Evolutionary conservation across 176 grass and related monocot species (phyloP).

Genomic region (Rhynchospora pubera): DNA sequence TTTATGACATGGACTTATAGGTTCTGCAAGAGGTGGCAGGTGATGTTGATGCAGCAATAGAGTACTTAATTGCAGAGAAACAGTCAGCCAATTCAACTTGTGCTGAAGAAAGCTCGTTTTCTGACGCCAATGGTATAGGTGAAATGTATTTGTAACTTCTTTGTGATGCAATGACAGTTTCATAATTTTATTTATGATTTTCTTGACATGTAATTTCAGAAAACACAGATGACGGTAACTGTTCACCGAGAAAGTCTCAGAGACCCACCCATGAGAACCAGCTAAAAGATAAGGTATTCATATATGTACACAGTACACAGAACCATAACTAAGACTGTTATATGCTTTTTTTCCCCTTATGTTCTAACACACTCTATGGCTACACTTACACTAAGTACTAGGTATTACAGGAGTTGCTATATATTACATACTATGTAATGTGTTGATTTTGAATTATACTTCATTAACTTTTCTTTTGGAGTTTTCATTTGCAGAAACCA

Average conservation of each 20-base stretch:
- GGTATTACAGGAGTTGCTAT: background rate
- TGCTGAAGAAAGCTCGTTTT: slow-evolving; percentile 15
- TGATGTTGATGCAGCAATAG: slow-evolving; percentile 76
- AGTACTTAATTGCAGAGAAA: slow-evolving; percentile 54
- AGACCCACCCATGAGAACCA: slow-evolving; percentile 1
- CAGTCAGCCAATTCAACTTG: slow-evolving; percentile 27
- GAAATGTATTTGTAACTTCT: background rate
- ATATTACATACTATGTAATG: background rate
- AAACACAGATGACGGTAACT: background rate
- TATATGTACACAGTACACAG: background rate
- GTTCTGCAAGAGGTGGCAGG: slow-evolving; percentile 68
- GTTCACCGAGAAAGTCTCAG: slow-evolving; percentile 9
- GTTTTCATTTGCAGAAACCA: background rate
- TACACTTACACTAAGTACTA: background rate
- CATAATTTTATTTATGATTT: background rate
- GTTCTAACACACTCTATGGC: background rate
- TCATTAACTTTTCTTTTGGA: background rate
- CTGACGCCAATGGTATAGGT: slow-evolving; percentile 24
- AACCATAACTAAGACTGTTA: background rate
- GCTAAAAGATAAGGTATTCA: slow-evolving; percentile 9
- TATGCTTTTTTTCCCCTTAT: background rate
- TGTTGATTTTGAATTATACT: background rate
- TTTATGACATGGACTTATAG: slow-evolving; percentile 21
- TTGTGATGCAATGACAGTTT: background rate
- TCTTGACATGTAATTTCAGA: background rate